These are phyloP conservation scores for Dactylorhiza incarnata DNA, from an alignment of 106 monocot genomes.

Conservation along the genomic window DNA sequence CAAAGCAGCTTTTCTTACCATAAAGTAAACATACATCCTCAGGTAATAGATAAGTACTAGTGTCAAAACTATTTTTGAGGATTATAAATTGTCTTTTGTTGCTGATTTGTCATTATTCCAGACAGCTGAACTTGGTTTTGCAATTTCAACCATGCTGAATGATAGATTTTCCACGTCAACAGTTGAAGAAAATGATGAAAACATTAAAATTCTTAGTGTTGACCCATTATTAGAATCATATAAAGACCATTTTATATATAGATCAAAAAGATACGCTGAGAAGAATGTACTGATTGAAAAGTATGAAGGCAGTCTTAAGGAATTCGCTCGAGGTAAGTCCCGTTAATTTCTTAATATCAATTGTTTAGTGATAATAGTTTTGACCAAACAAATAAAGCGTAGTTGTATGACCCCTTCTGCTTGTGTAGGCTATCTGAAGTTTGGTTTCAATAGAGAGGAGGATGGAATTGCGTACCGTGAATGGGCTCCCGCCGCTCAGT, in stretches of 20 bases:
- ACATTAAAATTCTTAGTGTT: conserved; percentile 43
- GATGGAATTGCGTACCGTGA: conserved; percentile 70
- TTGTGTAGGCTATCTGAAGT: conserved; percentile 76
- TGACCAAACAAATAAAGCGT: conserved; percentile 1
- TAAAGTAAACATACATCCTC: neutral
- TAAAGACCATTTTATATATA: conserved; percentile 62
- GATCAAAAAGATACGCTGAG: conserved; percentile 52
- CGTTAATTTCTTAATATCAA: neutral
- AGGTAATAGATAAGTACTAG: neutral
- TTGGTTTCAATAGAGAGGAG: conserved; percentile 71
- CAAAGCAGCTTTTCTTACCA: neutral
- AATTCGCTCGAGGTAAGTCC: conserved; percentile 61
- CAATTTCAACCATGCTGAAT: conserved; percentile 17
- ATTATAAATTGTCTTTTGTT: neutral
- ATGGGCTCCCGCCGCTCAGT: conserved; percentile 96
- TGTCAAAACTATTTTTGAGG: neutral
- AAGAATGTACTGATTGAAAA: conserved; percentile 62
- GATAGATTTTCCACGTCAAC: conserved; percentile 23
- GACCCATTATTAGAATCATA: conserved; percentile 51
- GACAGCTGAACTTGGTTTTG: conserved; percentile 20
- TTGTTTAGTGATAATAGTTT: neutral
- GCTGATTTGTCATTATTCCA: neutral
- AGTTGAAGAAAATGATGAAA: conserved; percentile 41
- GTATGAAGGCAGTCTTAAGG: conserved; percentile 67
- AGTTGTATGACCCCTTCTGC: neutral